Base-by-base conservation (phyloP, 2,329 filamentous ascomycete genomes). In the Spiromastix sp. region DNA sequence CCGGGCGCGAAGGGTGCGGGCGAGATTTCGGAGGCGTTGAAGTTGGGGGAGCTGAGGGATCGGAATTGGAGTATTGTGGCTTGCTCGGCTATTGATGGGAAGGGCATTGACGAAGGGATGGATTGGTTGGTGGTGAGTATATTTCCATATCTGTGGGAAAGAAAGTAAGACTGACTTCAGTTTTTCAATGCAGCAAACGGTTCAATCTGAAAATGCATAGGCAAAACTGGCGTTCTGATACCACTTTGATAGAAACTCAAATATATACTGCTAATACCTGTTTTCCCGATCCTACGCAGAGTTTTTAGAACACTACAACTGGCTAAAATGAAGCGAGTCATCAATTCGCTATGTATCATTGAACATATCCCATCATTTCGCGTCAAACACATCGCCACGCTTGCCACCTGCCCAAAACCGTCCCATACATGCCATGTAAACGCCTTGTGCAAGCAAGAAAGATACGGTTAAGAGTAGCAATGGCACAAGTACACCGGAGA, bases 11-110 rank as follows among this genome's bases (percentile, higher is more conserved):
- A 94, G 65, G 91, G 89, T 2, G 91, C 91, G 1, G 91, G 86
- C 12, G 91, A 96, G 59, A 98, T 98, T 45, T 93, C 85, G 37
- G 89, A 96, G 64, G 89, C 87, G 32, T 64, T 98, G 60, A 81
- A 81, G 51, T 64, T 98, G 47, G 87, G 85, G 36, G 86, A 95
- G 61, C 67, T 98, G 56, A 81, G 89, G 51, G 91, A 98, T 61
- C 75, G 91, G 52, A 98, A 96, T 70, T 98, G 91, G 91, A 96
- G 86, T 61, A 98, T 98, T 56, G 86, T 98, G 58, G 89, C 87
- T 15, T 98, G 91, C 62, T 93, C 85, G 47, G 91, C 91, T 10
- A 89, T 98, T 38, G 91, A 95, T 56, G 91, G 91, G 28, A 82
- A 83, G 52, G 91, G 91, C 58, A 84, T 98, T 29, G 85, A 81